Percentiles rank a stretch among this genome's conserved stretches.
phyloP scores from a whole-genome alignment of 225 moss, liverwort and hornwort species.

The Pseudisothecium myosuroides region DNA sequence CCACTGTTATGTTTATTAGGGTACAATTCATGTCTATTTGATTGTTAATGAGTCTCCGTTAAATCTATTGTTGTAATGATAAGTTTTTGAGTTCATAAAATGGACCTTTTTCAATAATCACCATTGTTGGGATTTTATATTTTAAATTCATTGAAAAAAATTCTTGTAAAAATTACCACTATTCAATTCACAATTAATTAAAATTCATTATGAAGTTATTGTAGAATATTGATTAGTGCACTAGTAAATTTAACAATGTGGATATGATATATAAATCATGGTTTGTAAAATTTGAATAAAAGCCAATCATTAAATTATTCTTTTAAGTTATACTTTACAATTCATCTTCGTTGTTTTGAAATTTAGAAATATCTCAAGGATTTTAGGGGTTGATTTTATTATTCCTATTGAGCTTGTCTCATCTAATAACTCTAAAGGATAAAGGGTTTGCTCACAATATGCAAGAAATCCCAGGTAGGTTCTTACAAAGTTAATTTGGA shows the following conservation, averaged over 20 bases:
- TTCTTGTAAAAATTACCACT: neutral
- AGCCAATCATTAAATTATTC: neutral
- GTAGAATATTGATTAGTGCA: neutral
- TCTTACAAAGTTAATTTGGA: neutral
- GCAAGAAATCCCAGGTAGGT: neutral
- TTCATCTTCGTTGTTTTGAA: neutral
- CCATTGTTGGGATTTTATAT: neutral
- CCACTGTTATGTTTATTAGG: neutral
- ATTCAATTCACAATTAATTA: neutral
- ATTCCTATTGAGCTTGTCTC: too few species aligned
- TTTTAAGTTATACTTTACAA: neutral
- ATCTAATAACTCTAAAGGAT: neutral
- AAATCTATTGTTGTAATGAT: neutral
- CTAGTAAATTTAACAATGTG: neutral
- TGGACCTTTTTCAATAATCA: neutral
- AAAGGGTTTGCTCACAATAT: neutral
- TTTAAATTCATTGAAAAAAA: neutral
- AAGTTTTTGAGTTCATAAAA: neutral
- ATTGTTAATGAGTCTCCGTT: neutral
- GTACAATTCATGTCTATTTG: neutral
- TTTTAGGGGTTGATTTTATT: neutral
- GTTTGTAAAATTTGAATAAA: neutral
- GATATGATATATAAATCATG: neutral
- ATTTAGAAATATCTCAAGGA: neutral
- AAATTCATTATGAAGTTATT: neutral